phyloP scores from a whole-genome alignment of 2,329 filamentous ascomycete species.

The Stenocarpella maydis region DNA sequence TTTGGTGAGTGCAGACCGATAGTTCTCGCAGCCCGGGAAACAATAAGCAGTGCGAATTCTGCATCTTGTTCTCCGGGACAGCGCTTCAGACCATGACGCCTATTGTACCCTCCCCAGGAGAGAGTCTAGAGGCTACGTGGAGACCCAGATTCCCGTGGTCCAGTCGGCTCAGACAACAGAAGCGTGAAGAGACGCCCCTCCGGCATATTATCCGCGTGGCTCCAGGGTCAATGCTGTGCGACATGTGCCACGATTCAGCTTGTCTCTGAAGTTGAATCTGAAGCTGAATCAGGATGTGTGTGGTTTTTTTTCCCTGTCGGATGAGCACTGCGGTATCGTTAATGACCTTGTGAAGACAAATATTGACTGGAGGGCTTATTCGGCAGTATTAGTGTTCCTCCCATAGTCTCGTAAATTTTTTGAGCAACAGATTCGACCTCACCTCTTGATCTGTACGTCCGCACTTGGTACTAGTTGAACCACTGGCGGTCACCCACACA shows the following conservation, averaged over 20 bases:
- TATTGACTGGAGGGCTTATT: neutral
- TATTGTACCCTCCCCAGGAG: neutral
- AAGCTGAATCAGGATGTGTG: neutral
- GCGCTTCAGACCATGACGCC: neutral
- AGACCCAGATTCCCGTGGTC: neutral
- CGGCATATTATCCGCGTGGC: neutral
- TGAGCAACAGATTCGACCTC: neutral
- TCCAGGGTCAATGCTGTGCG: neutral
- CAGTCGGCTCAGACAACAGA: neutral
- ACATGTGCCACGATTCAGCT: neutral
- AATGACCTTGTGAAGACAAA: neutral
- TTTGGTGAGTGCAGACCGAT: conserved; percentile 46
- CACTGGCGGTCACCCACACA: too few species aligned
- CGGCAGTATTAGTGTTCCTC: neutral
- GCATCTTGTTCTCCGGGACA: neutral
- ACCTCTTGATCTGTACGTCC: neutral
- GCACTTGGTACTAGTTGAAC: neutral
- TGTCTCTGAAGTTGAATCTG: neutral
- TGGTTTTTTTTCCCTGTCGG: neutral
- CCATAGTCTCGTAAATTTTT: neutral
- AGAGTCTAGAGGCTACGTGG: neutral
- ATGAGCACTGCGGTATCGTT: neutral
- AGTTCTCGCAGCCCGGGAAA: neutral
- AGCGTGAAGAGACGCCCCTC: neutral
- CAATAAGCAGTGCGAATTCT: neutral